A percentile compares a stretch with the other conserved stretches of the same genome.
phyloP scores from a whole-genome alignment of 495 filamentous ascomycete species.

The Penicillium waksmanii region DNA sequence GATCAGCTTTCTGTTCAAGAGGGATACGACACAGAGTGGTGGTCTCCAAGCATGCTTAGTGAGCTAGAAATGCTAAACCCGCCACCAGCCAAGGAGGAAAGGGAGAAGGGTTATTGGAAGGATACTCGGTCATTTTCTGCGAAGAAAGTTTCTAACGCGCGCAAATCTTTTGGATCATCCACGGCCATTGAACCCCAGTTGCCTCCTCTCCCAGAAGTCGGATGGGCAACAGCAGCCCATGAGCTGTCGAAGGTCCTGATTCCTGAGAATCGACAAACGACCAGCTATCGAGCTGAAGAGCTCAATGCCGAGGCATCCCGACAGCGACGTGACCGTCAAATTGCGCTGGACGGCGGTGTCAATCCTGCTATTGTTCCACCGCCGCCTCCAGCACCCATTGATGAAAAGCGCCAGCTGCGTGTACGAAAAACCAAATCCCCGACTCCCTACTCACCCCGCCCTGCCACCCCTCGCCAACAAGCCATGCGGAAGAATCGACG shows the following conservation, averaged over 20 bases:
- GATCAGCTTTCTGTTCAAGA: constrained; percentile 6
- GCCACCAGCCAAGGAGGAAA: constrained; percentile 51
- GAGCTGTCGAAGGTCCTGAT: constrained; percentile 84
- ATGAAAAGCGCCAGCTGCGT: constrained; percentile 71
- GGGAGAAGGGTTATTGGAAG: constrained; percentile 63
- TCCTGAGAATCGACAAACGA: constrained; percentile 69
- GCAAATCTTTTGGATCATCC: constrained; percentile 43
- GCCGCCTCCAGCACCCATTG: constrained; percentile 42
- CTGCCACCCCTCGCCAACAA: constrained; percentile 54
- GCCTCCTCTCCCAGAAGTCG: constrained; percentile 75
- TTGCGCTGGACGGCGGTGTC: constrained; percentile 32
- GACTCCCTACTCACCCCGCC: constrained; percentile 39
- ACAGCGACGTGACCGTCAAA: constrained; percentile 64
- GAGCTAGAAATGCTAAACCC: constrained; percentile 62
- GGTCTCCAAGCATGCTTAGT: constrained; percentile 68
- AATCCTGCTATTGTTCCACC: constrained; percentile 25
- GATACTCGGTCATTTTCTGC: constrained; percentile 80
- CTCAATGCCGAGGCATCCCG: constrained; percentile 68
- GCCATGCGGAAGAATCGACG: constrained; percentile 58
- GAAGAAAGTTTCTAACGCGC: constrained; percentile 64
- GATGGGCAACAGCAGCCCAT: constrained; percentile 79
- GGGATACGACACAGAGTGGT: constrained; percentile 73
- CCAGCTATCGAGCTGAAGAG: constrained; percentile 75
- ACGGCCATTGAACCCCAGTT: constrained; percentile 44
- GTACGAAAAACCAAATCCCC: constrained; percentile 65